phyloP scores from a whole-genome alignment of 805 yeast species.

The Priceomyces castillae region DNA sequence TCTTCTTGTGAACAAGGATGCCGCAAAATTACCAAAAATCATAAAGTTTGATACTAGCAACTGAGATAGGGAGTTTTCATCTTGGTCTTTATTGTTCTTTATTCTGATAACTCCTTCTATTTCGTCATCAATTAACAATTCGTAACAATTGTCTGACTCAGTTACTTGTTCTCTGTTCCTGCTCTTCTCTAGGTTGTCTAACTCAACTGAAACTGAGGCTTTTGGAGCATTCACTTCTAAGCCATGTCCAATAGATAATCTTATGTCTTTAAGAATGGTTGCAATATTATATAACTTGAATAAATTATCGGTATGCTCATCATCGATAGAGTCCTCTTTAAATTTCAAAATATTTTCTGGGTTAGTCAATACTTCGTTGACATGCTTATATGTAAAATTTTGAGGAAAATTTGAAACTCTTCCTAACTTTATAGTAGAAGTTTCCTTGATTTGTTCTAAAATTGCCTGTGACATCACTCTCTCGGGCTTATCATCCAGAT shows the following conservation, averaged over 20 bases:
- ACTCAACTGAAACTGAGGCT: constrained; percentile 14
- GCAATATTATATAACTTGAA: constrained; percentile 28
- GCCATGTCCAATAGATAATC: constrained; percentile 23
- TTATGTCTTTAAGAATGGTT: constrained; percentile 19
- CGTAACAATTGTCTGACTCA: constrained; percentile 13
- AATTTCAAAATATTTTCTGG: constrained; percentile 13
- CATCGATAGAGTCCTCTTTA: constrained; percentile 6
- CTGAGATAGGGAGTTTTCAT: constrained; percentile 46
- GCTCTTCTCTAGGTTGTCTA: not conserved
- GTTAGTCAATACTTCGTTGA: constrained; percentile 48
- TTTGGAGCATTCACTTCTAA: constrained; percentile 16
- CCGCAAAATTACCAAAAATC: constrained; percentile 72
- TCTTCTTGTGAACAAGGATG: constrained; percentile 46
- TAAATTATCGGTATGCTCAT: constrained; percentile 25
- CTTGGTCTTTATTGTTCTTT: constrained; percentile 15
- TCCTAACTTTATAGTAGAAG: constrained; percentile 22
- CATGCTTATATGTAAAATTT: constrained; percentile 59
- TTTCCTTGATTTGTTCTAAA: constrained; percentile 13
- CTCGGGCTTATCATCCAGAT: constrained; percentile 7
- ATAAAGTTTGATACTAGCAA: constrained; percentile 77
- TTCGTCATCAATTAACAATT: constrained; percentile 13
- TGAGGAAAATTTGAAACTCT: constrained; percentile 29
- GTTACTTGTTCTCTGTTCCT: not conserved
- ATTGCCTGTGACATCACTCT: constrained; percentile 9
- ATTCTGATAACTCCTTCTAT: constrained; percentile 11